These are phyloP conservation scores for Fraxinus albicans DNA, from an alignment of 305 asterid species.

Conservation along the genomic window DNA sequence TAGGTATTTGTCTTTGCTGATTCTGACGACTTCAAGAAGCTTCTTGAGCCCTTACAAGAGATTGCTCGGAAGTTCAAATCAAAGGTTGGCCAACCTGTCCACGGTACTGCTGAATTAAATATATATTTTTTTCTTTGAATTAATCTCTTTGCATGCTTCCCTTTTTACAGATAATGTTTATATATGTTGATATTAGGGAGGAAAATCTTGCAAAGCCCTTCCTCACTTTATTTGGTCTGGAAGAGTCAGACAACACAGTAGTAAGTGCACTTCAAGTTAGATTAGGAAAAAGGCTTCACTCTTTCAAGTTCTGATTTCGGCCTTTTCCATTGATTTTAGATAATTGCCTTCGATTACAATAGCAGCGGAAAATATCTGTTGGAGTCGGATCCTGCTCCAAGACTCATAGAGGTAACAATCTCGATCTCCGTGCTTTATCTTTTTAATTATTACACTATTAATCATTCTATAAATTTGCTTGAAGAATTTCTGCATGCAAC, in stretches of 20 bases:
- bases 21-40: constrained; percentile 55
- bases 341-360: constrained; percentile 68
- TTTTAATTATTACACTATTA: constrained; percentile 9
- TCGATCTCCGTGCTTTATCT: constrained; percentile 19
- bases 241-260: constrained; percentile 58
- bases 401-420: constrained; percentile 55
- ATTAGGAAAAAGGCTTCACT: background rate
- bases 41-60: constrained; percentile 60
- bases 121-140: constrained; percentile 12
- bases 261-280: constrained; percentile 40
- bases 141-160: constrained; percentile 17
- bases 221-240: constrained; percentile 83
- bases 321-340: constrained; percentile 31
- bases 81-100: constrained; percentile 47
- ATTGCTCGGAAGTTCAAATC: constrained; percentile 76
- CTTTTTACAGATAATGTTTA: constrained; percentile 66
- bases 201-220: constrained; percentile 92
- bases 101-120: background rate
- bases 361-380: constrained; percentile 58
- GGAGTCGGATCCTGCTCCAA: constrained; percentile 61
- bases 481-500: constrained; percentile 72
- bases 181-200: constrained; percentile 67
- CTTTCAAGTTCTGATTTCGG: constrained; percentile 3
- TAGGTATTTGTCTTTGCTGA: constrained; percentile 85
- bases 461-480: constrained; percentile 25